Evolutionary conservation across 768 basidiomycete genomes (phyloP), one percentile per base, ranked within the genome.

Genomic region (Naganishia vaughanmartiniae): DNA sequence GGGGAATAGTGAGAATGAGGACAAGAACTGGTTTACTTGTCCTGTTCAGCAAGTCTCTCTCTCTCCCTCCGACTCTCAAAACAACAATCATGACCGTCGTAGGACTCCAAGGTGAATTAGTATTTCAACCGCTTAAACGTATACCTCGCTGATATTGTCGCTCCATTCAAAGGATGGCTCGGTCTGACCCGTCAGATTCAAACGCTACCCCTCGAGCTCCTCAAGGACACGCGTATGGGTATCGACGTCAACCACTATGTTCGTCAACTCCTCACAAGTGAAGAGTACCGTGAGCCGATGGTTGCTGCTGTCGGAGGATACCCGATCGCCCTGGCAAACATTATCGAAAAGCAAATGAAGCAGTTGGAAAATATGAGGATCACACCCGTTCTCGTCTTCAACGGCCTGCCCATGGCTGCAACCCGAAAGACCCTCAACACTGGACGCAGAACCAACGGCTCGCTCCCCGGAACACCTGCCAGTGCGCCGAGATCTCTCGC

Each of bases 341-440:
- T 79, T 26, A 92, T 99, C 80, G 94, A 97, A 83, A 85, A 88
- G 46, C 94, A 99, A 84, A 85, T 98, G 55, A 90, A 94, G 57
- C 84, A 87, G 17, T 89, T 98, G 78, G 93, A 96, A 85, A 89
- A 89, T 82, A 84, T 91, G 39, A 89, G 87, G 74, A 97, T 99
- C 85, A 96, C 95, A 80, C 96, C 96, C 26, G 92, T 99, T n/a
- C 95, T 99, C 76, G 92, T 99, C 63, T 98, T 98, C 82, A 88
- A 91, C 19, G 96, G 96, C 4, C 84, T 99, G 36, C 84, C 87
- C 0, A 90, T 91, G 0, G 88, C 88, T 75, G 89, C 74, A 84
- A 87, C 42, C 46, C 63, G 31, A 70, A 78, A 58, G 69, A 72
- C 4, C 48, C 60, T 39, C 51, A 26, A 30, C 51, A 36, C 51